Percentiles rank a stretch among this genome's conserved stretches.
Evolutionary conservation across 2,329 filamentous ascomycete species (phyloP).

Genomic region (Alternaria dauci): DNA sequence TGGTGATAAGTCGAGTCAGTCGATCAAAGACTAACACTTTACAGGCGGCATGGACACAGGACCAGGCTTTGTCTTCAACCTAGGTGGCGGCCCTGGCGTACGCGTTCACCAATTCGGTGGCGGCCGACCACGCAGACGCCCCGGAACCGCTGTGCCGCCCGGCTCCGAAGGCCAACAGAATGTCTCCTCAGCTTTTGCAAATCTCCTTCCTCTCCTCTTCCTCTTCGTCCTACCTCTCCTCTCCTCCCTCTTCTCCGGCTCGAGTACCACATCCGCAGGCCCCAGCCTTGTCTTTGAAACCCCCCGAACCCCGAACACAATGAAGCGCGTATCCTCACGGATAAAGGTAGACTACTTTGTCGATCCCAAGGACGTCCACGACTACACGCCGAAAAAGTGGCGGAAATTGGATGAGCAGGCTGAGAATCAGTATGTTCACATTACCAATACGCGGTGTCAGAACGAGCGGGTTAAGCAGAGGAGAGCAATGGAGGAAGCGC

Average conservation of each 20-base stretch:
- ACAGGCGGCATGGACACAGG: conserved; percentile 74
- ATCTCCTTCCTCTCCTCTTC: conserved; percentile 85
- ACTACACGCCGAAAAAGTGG: conserved; percentile 74
- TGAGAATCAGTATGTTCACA: conserved; percentile 75
- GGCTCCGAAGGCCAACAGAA: conserved; percentile 60
- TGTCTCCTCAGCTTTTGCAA: conserved; percentile 66
- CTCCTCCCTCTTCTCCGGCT: conserved; percentile 74
- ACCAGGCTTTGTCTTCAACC: conserved; percentile 93
- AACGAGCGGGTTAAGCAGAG: conserved; percentile 72
- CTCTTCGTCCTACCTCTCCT: conserved; percentile 83
- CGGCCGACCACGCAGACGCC: conserved; percentile 75
- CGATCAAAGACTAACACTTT: conserved; percentile 22
- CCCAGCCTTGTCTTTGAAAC: conserved; percentile 81
- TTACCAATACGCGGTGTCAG: conserved; percentile 76
- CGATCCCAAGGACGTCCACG: conserved; percentile 77
- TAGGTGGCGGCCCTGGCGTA: conserved; percentile 89
- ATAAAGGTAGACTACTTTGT: conserved; percentile 85
- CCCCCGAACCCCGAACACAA: conserved; percentile 74
- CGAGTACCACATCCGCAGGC: conserved; percentile 57
- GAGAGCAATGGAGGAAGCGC: conserved; percentile 76
- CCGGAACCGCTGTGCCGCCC: conserved; percentile 64
- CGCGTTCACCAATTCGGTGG: conserved; percentile 97
- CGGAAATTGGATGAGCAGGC: conserved; percentile 78
- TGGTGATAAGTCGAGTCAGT: background rate
- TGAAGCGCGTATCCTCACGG: conserved; percentile 73